phyloP scores from a whole-genome alignment of 1,284 basidiomycete genomes.

The Gastroboletus turbinatus region DNA sequence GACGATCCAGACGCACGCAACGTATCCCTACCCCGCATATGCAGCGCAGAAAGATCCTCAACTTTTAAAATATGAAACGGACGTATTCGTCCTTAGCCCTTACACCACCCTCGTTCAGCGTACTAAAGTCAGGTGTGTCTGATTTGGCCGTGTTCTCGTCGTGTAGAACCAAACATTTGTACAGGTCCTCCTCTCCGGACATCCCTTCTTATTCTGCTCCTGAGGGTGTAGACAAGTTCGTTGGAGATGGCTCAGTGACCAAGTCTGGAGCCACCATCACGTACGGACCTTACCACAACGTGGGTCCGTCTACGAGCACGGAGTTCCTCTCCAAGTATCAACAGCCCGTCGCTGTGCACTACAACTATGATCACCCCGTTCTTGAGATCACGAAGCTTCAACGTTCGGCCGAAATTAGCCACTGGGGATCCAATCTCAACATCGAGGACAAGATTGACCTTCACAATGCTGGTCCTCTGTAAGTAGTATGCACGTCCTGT shows the following conservation, averaged over 20 bases:
- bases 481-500: constrained; percentile 36
- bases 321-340: constrained; percentile 63
- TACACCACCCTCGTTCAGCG: constrained; percentile 82
- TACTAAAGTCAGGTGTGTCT: constrained; percentile 77
- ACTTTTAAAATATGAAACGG: constrained; percentile 74
- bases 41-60: constrained; percentile 82
- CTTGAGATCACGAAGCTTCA: constrained; percentile 73
- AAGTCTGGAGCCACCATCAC: constrained; percentile 82
- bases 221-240: constrained; percentile 53
- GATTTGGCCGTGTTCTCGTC: constrained; percentile 3
- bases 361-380: constrained; percentile 78
- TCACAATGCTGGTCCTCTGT: constrained; percentile 87
- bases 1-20: constrained; percentile 73
- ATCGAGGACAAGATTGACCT: constrained; percentile 87
- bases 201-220: constrained; percentile 72
- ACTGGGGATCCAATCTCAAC: constrained; percentile 96
- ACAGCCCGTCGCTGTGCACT: constrained; percentile 74
- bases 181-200: constrained; percentile 64
- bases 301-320: constrained; percentile 59
- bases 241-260: constrained; percentile 57
- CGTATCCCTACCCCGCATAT: constrained; percentile 71
- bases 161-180: constrained; percentile 1
- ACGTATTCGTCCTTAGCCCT: constrained; percentile 78
- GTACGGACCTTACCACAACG: constrained; percentile 83
- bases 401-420: constrained; percentile 87